phyloP scores from a whole-genome alignment of 345 rosid genomes.

The Pseudoturritis turrita region DNA sequence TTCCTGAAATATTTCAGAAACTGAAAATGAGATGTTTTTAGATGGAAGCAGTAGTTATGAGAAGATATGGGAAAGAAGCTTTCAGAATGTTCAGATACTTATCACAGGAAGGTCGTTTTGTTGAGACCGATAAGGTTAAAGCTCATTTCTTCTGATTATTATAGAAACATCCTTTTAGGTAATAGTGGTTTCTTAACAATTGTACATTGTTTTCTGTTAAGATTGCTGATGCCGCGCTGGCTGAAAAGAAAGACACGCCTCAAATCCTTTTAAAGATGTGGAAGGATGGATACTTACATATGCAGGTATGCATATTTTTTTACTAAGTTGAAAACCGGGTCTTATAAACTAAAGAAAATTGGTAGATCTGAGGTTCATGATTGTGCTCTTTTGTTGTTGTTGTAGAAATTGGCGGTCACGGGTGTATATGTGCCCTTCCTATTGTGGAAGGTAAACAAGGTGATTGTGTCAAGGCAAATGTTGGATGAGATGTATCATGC shows the following conservation, averaged over 20 bases:
- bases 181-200: not conserved
- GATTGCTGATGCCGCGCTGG: constrained; percentile 62
- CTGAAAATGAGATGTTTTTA: constrained; percentile 21
- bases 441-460: constrained; percentile 77
- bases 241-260: constrained; percentile 62
- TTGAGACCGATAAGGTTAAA: constrained; percentile 77
- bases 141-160: not conserved
- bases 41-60: constrained; percentile 71
- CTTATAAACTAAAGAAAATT: not conserved
- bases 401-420: constrained; percentile 55
- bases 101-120: constrained; percentile 39
- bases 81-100: constrained; percentile 73
- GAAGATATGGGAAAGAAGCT: constrained; percentile 67
- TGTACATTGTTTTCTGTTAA: constrained; percentile 19
- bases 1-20: not conserved
- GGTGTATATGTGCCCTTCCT: constrained; percentile 38
- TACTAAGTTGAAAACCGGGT: not conserved
- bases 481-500: constrained; percentile 87
- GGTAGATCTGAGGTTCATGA: not conserved
- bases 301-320: constrained; percentile 57
- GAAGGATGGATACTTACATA: constrained; percentile 74
- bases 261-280: constrained; percentile 65
- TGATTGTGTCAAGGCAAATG: constrained; percentile 38
- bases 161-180: not conserved
- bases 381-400: not conserved